Base-by-base conservation (phyloP, 495 filamentous ascomycete species). In the Astrothelium macrocarpum region DNA sequence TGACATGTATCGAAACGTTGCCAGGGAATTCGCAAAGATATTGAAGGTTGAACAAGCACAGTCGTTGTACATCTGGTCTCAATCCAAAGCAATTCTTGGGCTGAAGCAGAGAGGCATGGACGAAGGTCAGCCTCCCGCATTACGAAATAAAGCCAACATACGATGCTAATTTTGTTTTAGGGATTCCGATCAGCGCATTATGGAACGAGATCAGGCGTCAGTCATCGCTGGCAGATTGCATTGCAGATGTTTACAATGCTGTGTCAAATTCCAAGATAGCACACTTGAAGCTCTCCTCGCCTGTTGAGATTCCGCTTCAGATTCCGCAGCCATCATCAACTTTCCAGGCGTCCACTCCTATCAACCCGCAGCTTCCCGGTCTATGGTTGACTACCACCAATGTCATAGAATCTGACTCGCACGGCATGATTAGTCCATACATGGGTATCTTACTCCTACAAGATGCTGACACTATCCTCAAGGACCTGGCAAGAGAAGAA, bases 1-100 rank as follows among this genome's bases (percentile, higher is more conserved):
- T 62, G 85, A 93, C 59, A 86, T 97, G 71, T 95, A 92, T 71
- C 81, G 90, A 61, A 85, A 96, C 71, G 86, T 96, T 26, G 87
- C 90, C 67, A 93, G 89, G 75, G 93, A 92, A 72, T 86, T 95
- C 65, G 88, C 89, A 62, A 91, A 93, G 73, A 88, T 88, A 2
- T 81, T 96, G 65, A 93, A 91, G 68, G 90, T 90, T 77, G 91
- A 92, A 72, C 94, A 98, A 74, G 87, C 89, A 64, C 87, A 86
- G 63, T 87, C 83, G 53, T 84, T 87, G 65, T 97, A 95, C 73
- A 90, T 98, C 1, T 92, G 88, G 85, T 87, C 82, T 66, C 89
- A 98, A 71, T 85, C 87, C 1, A 87, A 90, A 71, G 80, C 83
- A 60, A 94, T 98, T 32, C 76, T 90, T 25, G 74, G 80, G 12